A percentile compares a stretch with the other conserved stretches of the same genome.
phyloP scores from a whole-genome alignment of 1,139 yeast species.

The Saccharomycopsis hybrid region DNA sequence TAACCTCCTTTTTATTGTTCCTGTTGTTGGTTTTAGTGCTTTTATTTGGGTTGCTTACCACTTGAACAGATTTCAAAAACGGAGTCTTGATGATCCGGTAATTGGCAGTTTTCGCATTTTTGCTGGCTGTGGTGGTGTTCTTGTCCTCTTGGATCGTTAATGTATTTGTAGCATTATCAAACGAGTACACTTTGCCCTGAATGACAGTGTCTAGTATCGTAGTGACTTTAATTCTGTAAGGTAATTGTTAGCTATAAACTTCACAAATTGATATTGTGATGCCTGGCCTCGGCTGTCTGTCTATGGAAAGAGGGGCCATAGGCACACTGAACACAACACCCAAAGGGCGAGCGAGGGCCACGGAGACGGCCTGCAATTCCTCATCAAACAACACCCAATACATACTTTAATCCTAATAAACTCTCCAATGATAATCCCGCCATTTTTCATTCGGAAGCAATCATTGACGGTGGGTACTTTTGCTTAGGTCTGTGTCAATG shows the following conservation, averaged over 20 bases:
- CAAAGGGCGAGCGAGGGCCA: too few relatives aligned
- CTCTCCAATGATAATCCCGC: constrained; percentile 20
- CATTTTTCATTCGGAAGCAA: constrained; percentile 7
- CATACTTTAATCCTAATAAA: constrained; percentile 26
- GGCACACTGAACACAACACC: too few relatives aligned
- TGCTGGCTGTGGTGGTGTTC: neutral
- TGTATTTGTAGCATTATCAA: constrained; percentile 39
- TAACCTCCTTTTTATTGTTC: neutral
- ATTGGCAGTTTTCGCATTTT: neutral
- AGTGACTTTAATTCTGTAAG: constrained; percentile 55
- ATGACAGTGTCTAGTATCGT: constrained; percentile 53
- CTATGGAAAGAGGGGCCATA: too few relatives aligned
- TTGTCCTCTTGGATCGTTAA: constrained; percentile 31
- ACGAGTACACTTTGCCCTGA: constrained; percentile 58
- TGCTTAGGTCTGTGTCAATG: too few relatives aligned
- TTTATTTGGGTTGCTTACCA: neutral
- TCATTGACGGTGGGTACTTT: too few relatives aligned
- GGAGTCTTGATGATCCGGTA: constrained; percentile 18
- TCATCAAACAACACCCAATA: too few relatives aligned
- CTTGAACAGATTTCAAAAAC: constrained; percentile 19
- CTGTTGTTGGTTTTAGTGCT: neutral
- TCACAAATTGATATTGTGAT: too few relatives aligned
- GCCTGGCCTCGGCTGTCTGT: too few relatives aligned
- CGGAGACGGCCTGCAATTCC: too few relatives aligned
- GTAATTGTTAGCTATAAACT: too few relatives aligned